A percentile compares a stretch with the other conserved stretches of the same genome.
Conservation (phyloP, 495 filamentous ascomycete genomes). For the Staphylotrichum longicolle region DNA sequence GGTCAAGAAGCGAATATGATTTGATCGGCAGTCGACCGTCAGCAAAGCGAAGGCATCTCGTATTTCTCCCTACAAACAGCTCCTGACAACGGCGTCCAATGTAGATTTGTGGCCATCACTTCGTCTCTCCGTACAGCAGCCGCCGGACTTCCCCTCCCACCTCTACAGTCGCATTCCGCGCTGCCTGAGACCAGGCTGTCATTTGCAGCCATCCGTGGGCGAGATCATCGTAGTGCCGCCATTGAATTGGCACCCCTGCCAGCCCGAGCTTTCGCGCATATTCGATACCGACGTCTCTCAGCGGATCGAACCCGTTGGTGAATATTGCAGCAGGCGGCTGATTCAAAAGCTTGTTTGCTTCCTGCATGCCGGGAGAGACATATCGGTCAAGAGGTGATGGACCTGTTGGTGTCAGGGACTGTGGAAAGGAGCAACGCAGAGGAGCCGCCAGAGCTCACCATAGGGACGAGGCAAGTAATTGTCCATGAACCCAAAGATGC, state of each 20-base stretch:
- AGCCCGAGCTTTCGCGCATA: conserved; percentile 37
- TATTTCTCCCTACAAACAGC: too few species aligned
- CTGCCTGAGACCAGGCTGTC: conserved; percentile 38
- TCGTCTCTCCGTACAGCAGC: too few species aligned
- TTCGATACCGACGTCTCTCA: conserved; percentile 41
- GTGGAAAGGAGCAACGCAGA: neutral
- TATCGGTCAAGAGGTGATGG: conserved; percentile 24
- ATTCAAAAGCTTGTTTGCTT: conserved; percentile 14
- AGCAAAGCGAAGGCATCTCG: too few species aligned
- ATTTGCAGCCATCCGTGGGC: conserved; percentile 40
- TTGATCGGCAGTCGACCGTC: too few species aligned
- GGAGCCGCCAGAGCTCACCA: neutral
- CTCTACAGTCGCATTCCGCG: conserved; percentile 21
- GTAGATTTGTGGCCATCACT: too few species aligned
- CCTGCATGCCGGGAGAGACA: conserved; percentile 28
- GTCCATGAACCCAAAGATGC: conserved; percentile 40
- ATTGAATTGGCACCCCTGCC: conserved; percentile 31
- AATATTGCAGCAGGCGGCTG: conserved; percentile 34
- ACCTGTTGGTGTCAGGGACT: neutral
- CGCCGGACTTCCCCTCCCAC: neutral
- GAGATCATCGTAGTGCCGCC: conserved; percentile 35
- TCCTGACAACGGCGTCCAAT: too few species aligned
- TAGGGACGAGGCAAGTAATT: conserved; percentile 37
- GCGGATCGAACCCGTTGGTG: conserved; percentile 40
- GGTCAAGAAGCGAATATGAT: too few species aligned